These are phyloP conservation scores for Pholiota adiposa DNA, from an alignment of 1,284 basidiomycete genomes.

Conservation along the genomic window DNA sequence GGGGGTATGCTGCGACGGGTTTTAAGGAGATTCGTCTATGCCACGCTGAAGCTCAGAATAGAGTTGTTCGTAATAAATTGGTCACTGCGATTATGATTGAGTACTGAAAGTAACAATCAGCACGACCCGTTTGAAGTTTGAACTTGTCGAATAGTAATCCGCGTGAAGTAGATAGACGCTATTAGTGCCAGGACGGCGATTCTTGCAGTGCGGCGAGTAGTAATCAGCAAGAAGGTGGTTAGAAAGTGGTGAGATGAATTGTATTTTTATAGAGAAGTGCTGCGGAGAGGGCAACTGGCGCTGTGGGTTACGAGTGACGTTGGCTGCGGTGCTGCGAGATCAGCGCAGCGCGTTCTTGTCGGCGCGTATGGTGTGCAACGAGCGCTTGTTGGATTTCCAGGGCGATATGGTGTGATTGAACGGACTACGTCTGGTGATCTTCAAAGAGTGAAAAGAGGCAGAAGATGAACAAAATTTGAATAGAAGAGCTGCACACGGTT, in stretches of 20 bases:
- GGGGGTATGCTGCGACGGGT: neutral
- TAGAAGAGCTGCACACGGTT: no score
- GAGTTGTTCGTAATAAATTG: neutral
- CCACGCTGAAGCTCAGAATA: neutral
- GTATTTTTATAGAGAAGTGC: neutral
- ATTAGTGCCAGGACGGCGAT: no score
- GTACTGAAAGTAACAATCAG: neutral
- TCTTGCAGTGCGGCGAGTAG: no score
- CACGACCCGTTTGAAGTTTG: neutral
- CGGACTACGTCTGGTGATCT: no score
- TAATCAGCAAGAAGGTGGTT: no score
- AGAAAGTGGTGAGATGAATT: no score
- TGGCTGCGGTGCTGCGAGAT: neutral
- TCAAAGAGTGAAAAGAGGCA: no score
- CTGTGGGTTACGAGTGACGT: neutral
- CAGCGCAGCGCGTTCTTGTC: neutral
- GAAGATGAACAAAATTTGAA: no score
- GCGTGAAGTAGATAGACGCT: neutral
- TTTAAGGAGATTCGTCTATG: neutral
- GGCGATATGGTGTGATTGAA: no score
- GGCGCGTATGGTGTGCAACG: neutral
- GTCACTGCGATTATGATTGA: neutral
- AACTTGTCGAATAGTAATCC: neutral
- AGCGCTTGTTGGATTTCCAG: neutral
- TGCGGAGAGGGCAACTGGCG: neutral